Percentiles rank a stretch among this genome's conserved stretches.
These are phyloP conservation scores for Sugiyamaella smithiae DNA, from an alignment of 805 yeast species.

Conservation along the genomic window DNA sequence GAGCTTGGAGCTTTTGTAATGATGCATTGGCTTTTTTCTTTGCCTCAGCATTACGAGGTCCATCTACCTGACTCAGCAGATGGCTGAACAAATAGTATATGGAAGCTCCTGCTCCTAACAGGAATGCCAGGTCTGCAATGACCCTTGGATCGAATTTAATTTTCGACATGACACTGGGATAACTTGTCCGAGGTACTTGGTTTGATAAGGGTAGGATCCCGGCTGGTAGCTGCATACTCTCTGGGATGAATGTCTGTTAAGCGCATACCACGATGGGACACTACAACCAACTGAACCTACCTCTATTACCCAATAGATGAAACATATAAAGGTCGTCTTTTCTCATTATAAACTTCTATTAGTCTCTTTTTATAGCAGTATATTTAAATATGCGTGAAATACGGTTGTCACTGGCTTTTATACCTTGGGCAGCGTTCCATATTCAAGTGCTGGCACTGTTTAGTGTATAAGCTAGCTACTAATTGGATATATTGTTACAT, in stretches of 20 bases:
- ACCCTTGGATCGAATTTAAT: constrained; percentile 25
- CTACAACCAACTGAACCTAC: no score
- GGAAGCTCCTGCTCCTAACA: constrained; percentile 65
- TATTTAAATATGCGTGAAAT: no score
- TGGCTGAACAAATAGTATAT: constrained; percentile 59
- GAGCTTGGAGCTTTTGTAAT: constrained; percentile 52
- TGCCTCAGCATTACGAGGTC: constrained; percentile 51
- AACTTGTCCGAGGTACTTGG: background rate
- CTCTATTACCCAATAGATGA: no score
- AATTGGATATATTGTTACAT: no score
- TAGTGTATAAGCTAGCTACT: no score
- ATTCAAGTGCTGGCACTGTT: no score
- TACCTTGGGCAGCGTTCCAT: no score
- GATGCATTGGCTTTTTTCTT: constrained; percentile 59
- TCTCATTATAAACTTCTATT: no score
- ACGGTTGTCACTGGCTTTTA: no score
- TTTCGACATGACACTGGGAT: background rate
- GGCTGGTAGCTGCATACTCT: background rate
- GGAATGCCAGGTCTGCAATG: constrained; percentile 46
- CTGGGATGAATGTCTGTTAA: background rate
- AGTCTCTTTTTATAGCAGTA: no score
- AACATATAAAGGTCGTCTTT: no score
- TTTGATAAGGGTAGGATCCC: background rate
- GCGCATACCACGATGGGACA: no score
- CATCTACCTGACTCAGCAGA: constrained; percentile 43